Conservation (phyloP, 192 early-diverging fungal genomes). For the Rhizophagus clarus region DNA sequence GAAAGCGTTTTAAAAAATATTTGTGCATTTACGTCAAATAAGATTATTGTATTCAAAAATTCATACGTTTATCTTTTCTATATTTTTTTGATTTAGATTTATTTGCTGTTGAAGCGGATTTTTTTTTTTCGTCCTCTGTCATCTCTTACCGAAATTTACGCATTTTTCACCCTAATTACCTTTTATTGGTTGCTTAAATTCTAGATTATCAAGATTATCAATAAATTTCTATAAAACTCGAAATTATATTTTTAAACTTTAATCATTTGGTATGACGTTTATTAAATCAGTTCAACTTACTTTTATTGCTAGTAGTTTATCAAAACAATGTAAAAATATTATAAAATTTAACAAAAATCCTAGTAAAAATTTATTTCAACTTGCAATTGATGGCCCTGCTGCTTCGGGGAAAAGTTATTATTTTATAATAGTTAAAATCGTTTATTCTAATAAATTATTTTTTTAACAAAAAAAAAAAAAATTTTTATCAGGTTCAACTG, state of each 20-base stretch:
- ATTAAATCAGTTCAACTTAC: no score
- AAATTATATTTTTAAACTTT: no score
- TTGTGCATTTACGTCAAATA: neutral
- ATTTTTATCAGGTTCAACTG: constrained; percentile 59
- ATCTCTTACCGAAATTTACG: neutral
- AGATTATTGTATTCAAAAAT: neutral
- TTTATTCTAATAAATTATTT: neutral
- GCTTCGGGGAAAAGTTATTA: constrained; percentile 79
- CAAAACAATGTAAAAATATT: neutral
- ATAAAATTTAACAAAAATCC: neutral
- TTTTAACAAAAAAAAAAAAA: neutral
- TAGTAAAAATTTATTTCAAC: constrained; percentile 44
- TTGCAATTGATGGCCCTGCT: constrained; percentile 83
- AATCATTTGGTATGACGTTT: no score
- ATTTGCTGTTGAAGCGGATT: neutral
- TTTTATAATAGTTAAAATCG: neutral
- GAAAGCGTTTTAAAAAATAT: neutral
- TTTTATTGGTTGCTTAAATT: no score
- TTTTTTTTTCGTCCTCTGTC: neutral
- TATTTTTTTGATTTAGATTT: constrained; percentile 25
- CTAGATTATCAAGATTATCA: no score
- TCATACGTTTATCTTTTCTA: constrained; percentile 5
- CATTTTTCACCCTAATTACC: no score
- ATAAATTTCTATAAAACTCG: no score
- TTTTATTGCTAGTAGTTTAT: no score